These are phyloP conservation scores for Agrostemma githago DNA, from an alignment of 148 eudicot species.

Conservation along the genomic window DNA sequence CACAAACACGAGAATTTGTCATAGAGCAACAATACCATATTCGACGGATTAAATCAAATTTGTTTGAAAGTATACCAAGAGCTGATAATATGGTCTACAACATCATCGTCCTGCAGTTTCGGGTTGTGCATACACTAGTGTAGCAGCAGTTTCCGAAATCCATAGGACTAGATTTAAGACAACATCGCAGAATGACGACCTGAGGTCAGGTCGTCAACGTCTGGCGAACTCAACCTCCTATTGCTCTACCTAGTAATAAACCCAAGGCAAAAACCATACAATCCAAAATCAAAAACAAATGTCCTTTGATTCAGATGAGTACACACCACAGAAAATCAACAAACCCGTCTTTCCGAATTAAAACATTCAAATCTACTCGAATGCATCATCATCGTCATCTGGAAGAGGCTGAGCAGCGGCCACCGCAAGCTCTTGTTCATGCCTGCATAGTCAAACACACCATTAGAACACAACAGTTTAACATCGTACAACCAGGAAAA, in stretches of 20 bases:
- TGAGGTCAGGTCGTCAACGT: neutral
- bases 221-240: neutral
- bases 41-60: too few relatives aligned
- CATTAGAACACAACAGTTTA: too few relatives aligned
- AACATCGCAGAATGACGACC: neutral
- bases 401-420: neutral
- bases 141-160: neutral
- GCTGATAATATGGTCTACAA: too few relatives aligned
- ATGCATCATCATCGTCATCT: neutral
- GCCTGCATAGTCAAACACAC: neutral
- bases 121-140: neutral
- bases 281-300: neutral
- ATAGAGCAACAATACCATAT: too few relatives aligned
- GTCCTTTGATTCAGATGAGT: neutral
- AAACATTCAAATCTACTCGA: neutral
- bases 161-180: neutral
- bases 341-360: neutral
- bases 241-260: too few relatives aligned
- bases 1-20: too few relatives aligned
- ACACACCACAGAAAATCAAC: neutral
- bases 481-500: too few relatives aligned
- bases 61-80: too few relatives aligned
- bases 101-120: neutral
- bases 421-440: neutral
- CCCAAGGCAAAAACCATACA: neutral